A percentile compares a stretch with the other conserved stretches of the same genome.
These are phyloP conservation scores for Saccharomycopsis fodiens DNA, from an alignment of 805 yeast genomes.

Conservation along the genomic window DNA sequence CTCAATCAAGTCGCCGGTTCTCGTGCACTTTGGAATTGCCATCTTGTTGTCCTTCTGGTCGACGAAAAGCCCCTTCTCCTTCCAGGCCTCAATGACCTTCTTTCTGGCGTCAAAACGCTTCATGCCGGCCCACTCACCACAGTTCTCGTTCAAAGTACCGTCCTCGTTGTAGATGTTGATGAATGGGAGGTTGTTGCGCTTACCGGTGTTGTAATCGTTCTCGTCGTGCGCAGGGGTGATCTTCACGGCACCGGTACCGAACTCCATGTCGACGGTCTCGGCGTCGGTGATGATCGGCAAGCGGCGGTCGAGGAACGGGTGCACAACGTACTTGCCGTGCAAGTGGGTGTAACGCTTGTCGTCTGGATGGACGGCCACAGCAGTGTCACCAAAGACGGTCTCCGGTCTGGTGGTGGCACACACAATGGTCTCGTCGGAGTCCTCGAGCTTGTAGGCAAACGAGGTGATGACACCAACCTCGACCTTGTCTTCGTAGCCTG, in stretches of 20 bases:
- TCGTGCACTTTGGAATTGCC: conserved; percentile 89
- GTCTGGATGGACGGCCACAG: conserved; percentile 94
- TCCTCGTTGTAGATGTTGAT: conserved; percentile 88
- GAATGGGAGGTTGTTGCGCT: conserved; percentile 82
- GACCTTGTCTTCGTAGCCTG: conserved; percentile 81
- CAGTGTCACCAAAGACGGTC: conserved; percentile 96
- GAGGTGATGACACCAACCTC: conserved; percentile 98
- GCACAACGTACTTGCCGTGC: conserved; percentile 87
- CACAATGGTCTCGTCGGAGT: conserved; percentile 65
- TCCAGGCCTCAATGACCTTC: conserved; percentile 71
- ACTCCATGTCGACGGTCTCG: conserved; percentile 97
- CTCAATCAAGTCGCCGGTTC: conserved; percentile 96
- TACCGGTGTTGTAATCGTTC: conserved; percentile 95
- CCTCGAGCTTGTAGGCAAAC: conserved; percentile 84
- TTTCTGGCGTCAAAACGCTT: conserved; percentile 93
- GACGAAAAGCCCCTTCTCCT: conserved; percentile 64
- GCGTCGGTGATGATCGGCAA: conserved; percentile 84
- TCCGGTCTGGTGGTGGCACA: conserved; percentile 99
- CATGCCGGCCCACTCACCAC: conserved; percentile 89
- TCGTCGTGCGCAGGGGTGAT: conserved; percentile 98
- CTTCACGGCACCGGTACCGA: conserved; percentile 99
- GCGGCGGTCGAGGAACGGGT: conserved; percentile 81
- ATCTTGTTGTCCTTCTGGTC: conserved; percentile 92
- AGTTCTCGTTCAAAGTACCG: conserved; percentile 82
- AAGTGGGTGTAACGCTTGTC: conserved; percentile 89